Conservation (phyloP, 345 rosid genomes). For the Aquilaria sinensis region DNA sequence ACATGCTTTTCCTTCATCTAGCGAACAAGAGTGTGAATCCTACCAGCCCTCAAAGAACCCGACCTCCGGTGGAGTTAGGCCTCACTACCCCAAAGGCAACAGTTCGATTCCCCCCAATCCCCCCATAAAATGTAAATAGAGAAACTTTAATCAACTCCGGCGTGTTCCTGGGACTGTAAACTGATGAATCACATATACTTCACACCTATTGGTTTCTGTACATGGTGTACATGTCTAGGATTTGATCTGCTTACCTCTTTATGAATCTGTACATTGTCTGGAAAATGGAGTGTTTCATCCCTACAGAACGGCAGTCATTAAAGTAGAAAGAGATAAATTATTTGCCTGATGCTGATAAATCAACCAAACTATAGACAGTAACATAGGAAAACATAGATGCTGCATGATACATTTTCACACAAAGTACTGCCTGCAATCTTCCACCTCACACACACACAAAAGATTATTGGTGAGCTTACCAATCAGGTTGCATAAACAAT, state of each 20-base stretch:
- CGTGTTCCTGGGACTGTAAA: too few relatives aligned
- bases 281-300: constrained; percentile 79
- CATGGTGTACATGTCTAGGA: neutral
- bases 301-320: constrained; percentile 20
- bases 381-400: constrained; percentile 1
- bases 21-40: too few relatives aligned
- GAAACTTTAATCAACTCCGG: too few relatives aligned
- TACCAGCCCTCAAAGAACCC: too few relatives aligned
- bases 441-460: neutral
- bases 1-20: too few relatives aligned
- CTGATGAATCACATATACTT: too few relatives aligned
- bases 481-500: constrained; percentile 95
- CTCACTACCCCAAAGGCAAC: too few relatives aligned
- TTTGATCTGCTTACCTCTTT: constrained; percentile 34
- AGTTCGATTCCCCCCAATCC: too few relatives aligned
- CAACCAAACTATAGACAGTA: neutral
- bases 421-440: neutral
- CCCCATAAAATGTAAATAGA: too few relatives aligned
- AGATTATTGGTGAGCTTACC: constrained; percentile 30
- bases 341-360: constrained; percentile 1
- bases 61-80: too few relatives aligned
- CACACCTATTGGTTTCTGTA: too few relatives aligned
- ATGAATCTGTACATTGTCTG: constrained; percentile 48
- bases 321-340: neutral
- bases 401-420: neutral